Percentiles rank a stretch among this genome's conserved stretches.
Conservation (phyloP, 805 yeast genomes). For the Saturnispora serradocipensis region DNA sequence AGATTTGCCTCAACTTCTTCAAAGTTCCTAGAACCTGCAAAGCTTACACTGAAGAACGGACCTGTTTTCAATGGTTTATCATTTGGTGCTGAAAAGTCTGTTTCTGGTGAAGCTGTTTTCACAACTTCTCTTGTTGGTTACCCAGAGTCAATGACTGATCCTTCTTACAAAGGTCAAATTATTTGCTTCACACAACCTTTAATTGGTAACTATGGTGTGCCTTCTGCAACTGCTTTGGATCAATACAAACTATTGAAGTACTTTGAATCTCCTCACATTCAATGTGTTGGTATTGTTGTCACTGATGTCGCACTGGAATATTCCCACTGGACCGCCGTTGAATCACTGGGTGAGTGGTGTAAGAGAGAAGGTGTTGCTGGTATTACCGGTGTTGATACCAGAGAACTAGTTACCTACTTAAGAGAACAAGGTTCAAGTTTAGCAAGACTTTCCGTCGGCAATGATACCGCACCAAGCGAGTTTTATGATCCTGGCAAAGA, state of each 20-base stretch:
- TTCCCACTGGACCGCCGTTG: constrained; percentile 99
- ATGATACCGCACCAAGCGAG: constrained; percentile 84
- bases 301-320: constrained; percentile 91
- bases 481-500: constrained; percentile 84
- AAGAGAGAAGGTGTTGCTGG: constrained; percentile 94
- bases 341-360: constrained; percentile 92
- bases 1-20: constrained; percentile 22
- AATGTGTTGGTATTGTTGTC: constrained; percentile 93
- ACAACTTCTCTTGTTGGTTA: constrained; percentile 97
- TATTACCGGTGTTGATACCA: constrained; percentile 94
- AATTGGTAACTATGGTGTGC: constrained; percentile 98
- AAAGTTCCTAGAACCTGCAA: constrained; percentile 62
- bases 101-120: constrained; percentile 96
- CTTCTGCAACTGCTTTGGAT: constrained; percentile 73
- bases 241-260: constrained; percentile 78
- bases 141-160: constrained; percentile 96
- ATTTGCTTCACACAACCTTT: constrained; percentile 93
- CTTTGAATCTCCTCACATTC: constrained; percentile 85
- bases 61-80: constrained; percentile 90
- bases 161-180: constrained; percentile 96
- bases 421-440: constrained; percentile 95
- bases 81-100: constrained; percentile 88
- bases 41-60: constrained; percentile 84
- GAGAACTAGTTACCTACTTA: constrained; percentile 83
- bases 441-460: constrained; percentile 84